Base-by-base conservation (phyloP, 306 rosid species). In the Prunus fruticosa region DNA sequence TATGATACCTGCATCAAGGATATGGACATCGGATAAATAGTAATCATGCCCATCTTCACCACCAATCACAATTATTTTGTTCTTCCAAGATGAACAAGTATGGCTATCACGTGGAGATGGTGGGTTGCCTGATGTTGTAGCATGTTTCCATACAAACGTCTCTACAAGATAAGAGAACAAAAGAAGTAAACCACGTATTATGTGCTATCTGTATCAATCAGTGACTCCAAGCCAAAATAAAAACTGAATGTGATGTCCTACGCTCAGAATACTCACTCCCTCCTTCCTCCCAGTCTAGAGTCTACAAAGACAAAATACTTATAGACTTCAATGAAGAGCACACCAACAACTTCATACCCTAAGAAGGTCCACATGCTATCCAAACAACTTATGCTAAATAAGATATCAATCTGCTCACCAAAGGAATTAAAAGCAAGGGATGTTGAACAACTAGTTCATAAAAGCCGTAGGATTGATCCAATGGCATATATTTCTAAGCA, bases 61-160 rank as follows among this genome's bases (percentile, higher is more conserved):
- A 57, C 96, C 99, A 57, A 96, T 78, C 78, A 96, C 96, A 62
- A 96, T 86, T 74, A 91, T 49, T 79, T 88, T 92, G 86, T 91
- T 96, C 86, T 86, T 89, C 96, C 96, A 96, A 54, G 98, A 84
- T 38, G 99, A 92, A 85, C 97, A 96, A 63, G 89, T 87, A 78
- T 96, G 99, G 91, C 99, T 96, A 79, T 89, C 98, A 1, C 99
- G 99, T 68, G 97, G 96, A 76, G 98, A 89, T 58, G 99, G 99
- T 2, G 96, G 93, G 71, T 84, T 72, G 81, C 99, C 98, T 19
- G 92, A 81, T 80, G 99, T 88, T 49, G 82, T 79, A 71, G 96
- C 96, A 52, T 82, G 82, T 79, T 84, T 96, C 99, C 99, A 96
- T 30, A 88, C 96, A 84, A 89, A 86, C 0, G 98, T 96, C 90